Evolutionary conservation across 2,329 filamentous ascomycete genomes (phyloP).

Genomic region (Pseudopyrenochaeta lycopersici): DNA sequence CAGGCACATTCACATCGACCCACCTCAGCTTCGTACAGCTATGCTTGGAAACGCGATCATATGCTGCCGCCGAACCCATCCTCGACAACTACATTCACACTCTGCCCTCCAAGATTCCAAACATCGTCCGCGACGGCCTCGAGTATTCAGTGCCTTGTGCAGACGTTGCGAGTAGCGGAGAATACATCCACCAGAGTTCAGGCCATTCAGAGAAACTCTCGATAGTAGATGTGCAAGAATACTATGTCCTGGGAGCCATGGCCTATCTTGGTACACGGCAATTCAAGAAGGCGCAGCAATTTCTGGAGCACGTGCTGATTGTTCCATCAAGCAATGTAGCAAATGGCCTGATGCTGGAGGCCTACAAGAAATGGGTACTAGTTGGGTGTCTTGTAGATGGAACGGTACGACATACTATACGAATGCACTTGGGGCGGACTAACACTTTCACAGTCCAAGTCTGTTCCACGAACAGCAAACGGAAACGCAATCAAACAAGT

Average conservation of each 20-base stretch:
- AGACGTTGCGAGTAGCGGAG: conserved; percentile 55
- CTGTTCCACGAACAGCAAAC: conserved; percentile 66
- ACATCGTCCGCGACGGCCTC: conserved; percentile 37
- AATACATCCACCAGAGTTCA: conserved; percentile 68
- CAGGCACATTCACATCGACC: conserved; percentile 70
- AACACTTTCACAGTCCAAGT: conserved; percentile 51
- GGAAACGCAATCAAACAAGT: conserved; percentile 64
- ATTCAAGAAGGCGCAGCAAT: conserved; percentile 55
- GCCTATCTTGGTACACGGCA: conserved; percentile 56
- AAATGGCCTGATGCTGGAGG: conserved; percentile 84
- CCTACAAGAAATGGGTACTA: conserved; percentile 91
- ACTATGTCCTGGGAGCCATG: conserved; percentile 61
- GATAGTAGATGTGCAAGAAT: conserved; percentile 62
- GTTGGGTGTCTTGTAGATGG: conserved; percentile 77
- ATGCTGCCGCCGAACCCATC: conserved; percentile 66
- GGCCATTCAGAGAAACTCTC: conserved; percentile 67
- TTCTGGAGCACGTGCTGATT: conserved; percentile 61
- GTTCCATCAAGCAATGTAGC: conserved; percentile 72
- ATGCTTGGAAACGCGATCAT: conserved; percentile 63
- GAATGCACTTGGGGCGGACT: background rate
- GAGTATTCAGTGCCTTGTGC: conserved; percentile 53
- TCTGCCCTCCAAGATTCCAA: conserved; percentile 61
- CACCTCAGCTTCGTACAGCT: conserved; percentile 68
- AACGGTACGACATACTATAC: conserved; percentile 54
- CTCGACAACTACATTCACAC: conserved; percentile 73